These are phyloP conservation scores for Alternaria ethzedia DNA, from an alignment of 2,329 filamentous ascomycete genomes.

Conservation along the genomic window DNA sequence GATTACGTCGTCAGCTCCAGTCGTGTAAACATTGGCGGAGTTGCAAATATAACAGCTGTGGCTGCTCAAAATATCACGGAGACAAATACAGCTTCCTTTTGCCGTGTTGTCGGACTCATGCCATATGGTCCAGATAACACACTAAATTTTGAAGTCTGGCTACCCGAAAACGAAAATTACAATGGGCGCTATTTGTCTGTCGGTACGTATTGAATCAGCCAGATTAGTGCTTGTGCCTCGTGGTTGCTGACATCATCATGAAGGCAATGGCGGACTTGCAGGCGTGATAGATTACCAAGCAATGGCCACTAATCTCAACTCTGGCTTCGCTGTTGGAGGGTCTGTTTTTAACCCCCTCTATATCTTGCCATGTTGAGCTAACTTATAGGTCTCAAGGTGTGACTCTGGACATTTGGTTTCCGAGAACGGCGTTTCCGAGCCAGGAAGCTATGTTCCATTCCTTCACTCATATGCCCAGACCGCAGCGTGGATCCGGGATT, in stretches of 20 bases:
- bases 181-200: background rate
- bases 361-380: background rate
- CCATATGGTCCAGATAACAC: background rate
- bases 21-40: background rate
- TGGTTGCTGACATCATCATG: background rate
- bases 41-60: background rate
- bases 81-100: background rate
- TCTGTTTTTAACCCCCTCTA: background rate
- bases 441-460: background rate
- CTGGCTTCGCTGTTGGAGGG: background rate
- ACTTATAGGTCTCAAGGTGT: background rate
- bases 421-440: background rate
- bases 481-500: background rate
- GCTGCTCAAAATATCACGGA: background rate
- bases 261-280: background rate
- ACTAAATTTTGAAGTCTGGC: background rate
- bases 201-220: background rate
- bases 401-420: background rate
- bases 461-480: background rate
- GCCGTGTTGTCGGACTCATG: background rate
- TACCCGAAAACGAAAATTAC: background rate
- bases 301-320: background rate
- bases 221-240: background rate
- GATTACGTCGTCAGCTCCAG: background rate
- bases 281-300: background rate